Evolutionary conservation across 257 asterid genomes (phyloP).

Genomic region (Plantago major): DNA sequence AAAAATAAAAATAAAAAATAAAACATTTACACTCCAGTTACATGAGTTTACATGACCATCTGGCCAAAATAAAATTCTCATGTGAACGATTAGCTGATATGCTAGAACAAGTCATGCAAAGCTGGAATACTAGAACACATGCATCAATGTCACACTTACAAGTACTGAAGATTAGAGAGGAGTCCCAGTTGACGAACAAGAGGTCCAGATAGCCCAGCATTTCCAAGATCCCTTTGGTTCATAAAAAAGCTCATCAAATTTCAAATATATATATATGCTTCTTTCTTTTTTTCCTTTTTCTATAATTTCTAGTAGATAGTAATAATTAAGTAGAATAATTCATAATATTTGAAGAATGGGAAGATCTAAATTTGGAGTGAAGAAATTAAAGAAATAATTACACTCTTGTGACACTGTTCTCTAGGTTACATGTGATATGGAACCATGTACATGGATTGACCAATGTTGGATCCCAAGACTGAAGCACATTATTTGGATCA

Average conservation of each 20-base stretch:
- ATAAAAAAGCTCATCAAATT: neutral
- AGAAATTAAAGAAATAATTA: conserved; percentile 1
- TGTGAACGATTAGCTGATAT: neutral
- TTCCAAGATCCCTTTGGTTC: conserved; percentile 34
- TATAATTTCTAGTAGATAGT: too few species aligned
- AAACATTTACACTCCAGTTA: too few species aligned
- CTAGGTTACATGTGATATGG: conserved; percentile 35
- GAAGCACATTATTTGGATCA: conserved; percentile 52
- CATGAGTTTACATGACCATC: neutral
- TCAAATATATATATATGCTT: too few species aligned
- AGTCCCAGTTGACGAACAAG: conserved; percentile 32
- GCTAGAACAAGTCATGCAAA: too few species aligned
- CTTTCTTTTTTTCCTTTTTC: too few species aligned
- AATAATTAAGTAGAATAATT: neutral
- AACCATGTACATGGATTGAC: conserved; percentile 51
- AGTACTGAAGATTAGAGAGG: conserved; percentile 33
- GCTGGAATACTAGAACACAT: neutral
- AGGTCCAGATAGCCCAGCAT: conserved; percentile 29
- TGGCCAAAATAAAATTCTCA: neutral
- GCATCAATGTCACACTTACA: conserved; percentile 21
- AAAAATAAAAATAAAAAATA: too few species aligned
- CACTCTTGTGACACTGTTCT: conserved; percentile 38
- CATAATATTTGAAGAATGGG: too few species aligned
- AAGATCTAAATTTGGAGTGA: neutral
- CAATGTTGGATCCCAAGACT: conserved; percentile 54